phyloP scores from a whole-genome alignment of 139 green algal species.

The Edaphochlamys debaryana region DNA sequence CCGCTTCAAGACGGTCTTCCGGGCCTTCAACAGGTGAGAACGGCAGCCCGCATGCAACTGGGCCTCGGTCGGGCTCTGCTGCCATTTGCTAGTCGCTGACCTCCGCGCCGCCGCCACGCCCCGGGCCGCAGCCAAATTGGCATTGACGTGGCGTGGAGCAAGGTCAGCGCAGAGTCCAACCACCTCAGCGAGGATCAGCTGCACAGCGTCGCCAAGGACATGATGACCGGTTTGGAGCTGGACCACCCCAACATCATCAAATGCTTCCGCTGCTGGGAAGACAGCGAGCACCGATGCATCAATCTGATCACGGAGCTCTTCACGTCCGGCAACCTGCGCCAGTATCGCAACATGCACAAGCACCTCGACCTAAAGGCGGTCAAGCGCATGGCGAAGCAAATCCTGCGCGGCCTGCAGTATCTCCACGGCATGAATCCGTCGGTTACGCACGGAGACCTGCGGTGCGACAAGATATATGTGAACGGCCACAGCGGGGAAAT shows the following conservation, averaged over 20 bases:
- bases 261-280: conserved; percentile 87
- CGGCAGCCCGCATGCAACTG: no score
- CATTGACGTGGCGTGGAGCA: conserved; percentile 94
- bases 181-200: conserved; percentile 77
- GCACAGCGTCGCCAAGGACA: conserved; percentile 75
- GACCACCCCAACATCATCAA: conserved; percentile 94
- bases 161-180: conserved; percentile 72
- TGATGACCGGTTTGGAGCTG: conserved; percentile 81
- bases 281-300: conserved; percentile 75
- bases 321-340: conserved; percentile 89
- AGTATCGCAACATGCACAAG: conserved; percentile 87
- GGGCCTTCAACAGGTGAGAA: conserved; percentile 51
- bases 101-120: no score
- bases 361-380: conserved; percentile 90
- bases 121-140: conserved; percentile 62
- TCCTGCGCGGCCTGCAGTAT: conserved; percentile 88
- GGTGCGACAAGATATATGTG: conserved; percentile 96
- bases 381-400: conserved; percentile 91
- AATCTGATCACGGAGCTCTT: conserved; percentile 97
- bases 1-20: conserved; percentile 81
- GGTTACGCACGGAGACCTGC: conserved; percentile 96
- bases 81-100: background rate
- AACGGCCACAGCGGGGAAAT: conserved; percentile 93
- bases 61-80: background rate
- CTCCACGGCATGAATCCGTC: conserved; percentile 89